Percentiles rank a stretch among this genome's conserved stretches.
phyloP scores from a whole-genome alignment of 768 basidiomycete species.

The Piloderma croceum region DNA sequence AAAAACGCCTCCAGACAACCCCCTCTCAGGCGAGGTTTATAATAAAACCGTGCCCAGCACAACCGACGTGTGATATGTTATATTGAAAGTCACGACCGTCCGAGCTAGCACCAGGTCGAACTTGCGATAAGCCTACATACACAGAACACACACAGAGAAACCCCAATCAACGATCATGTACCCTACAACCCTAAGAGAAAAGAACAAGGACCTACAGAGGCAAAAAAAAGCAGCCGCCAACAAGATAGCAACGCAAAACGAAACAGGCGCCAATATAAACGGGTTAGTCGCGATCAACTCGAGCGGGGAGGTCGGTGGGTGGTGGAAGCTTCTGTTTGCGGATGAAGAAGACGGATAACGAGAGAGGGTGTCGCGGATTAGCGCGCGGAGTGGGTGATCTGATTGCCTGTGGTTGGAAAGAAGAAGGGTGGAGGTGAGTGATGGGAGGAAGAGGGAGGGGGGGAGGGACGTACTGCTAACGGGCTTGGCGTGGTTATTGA shows the following conservation, averaged over 20 bases:
- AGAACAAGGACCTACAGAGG: conserved; percentile 41
- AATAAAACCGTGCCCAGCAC: conserved; percentile 82
- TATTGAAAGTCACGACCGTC: conserved; percentile 69
- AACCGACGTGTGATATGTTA: conserved; percentile 80
- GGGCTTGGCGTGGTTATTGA: conserved; percentile 60
- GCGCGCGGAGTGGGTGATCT: too few relatives aligned
- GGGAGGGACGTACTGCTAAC: conserved; percentile 56
- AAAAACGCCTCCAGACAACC: conserved; percentile 73
- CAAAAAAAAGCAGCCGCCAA: conserved; percentile 50
- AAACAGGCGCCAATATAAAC: conserved; percentile 60
- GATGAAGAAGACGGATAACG: conserved; percentile 26
- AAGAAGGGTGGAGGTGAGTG: too few relatives aligned
- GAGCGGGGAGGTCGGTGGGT: conserved; percentile 32
- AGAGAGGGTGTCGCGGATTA: conserved; percentile 43
- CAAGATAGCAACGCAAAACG: conserved; percentile 52
- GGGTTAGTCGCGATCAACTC: conserved; percentile 61
- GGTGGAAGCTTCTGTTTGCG: conserved; percentile 28
- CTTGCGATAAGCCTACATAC: conserved; percentile 52
- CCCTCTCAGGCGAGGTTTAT: conserved; percentile 80
- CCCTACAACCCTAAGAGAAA: neutral
- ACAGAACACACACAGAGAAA: neutral
- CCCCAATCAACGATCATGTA: too few relatives aligned
- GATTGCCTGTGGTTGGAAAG: too few relatives aligned
- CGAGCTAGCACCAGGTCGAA: conserved; percentile 86
- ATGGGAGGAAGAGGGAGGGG: too few relatives aligned